Conservation (phyloP, 306 rosid genomes). For the Prunus salicina region DNA sequence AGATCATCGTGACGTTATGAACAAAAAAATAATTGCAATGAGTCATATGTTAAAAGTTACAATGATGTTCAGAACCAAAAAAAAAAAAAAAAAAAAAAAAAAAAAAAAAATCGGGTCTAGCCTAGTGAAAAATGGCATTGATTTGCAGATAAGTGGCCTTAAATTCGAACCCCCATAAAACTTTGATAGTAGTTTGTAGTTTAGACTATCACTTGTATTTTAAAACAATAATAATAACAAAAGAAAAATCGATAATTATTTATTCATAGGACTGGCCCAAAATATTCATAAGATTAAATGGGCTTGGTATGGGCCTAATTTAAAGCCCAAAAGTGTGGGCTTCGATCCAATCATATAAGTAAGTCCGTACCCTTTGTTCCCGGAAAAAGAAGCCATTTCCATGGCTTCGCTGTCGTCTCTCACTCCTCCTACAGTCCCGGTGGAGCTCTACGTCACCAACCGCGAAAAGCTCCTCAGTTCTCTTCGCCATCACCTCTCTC, state of each 20-base stretch:
- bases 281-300: neutral
- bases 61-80: too few relatives aligned
- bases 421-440: slow-evolving; percentile 50
- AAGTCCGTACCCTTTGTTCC: neutral
- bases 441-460: slow-evolving; percentile 55
- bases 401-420: slow-evolving; percentile 47
- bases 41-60: too few relatives aligned
- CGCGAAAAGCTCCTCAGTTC: slow-evolving; percentile 54
- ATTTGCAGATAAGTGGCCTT: too few relatives aligned
- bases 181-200: too few relatives aligned
- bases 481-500: slow-evolving; percentile 53
- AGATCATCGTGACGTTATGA: neutral
- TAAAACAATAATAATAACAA: too few relatives aligned
- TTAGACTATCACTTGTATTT: too few relatives aligned
- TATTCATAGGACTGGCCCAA: neutral
- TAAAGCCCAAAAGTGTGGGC: neutral
- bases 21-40: neutral
- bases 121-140: too few relatives aligned
- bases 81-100: accelerated
- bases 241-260: neutral
- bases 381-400: slow-evolving; percentile 24
- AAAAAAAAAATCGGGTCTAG: too few relatives aligned
- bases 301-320: neutral
- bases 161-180: too few relatives aligned
- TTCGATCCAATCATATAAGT: neutral